These are phyloP conservation scores for Ballota nigra DNA, from an alignment of 257 asterid species.

Conservation along the genomic window DNA sequence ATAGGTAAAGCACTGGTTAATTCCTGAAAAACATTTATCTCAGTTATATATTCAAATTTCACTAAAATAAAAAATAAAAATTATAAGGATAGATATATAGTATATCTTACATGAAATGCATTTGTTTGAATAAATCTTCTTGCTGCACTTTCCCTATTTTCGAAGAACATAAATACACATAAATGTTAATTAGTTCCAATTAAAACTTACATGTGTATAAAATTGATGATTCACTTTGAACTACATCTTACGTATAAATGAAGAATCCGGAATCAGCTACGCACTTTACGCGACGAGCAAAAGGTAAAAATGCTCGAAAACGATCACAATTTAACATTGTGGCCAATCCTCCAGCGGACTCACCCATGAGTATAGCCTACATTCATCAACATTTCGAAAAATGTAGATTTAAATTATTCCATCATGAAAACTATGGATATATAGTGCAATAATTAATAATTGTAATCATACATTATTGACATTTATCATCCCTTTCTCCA, in stretches of 20 bases:
- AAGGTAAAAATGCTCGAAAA: constrained; percentile 28
- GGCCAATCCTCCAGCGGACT: constrained; percentile 46
- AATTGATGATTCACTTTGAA: too few species aligned
- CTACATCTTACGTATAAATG: constrained; percentile 18
- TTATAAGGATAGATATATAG: too few species aligned
- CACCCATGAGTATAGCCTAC: constrained; percentile 40
- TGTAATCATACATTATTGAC: constrained; percentile 20
- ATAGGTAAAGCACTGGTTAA: constrained; percentile 9
- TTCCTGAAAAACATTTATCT: constrained; percentile 4
- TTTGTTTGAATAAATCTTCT: neutral
- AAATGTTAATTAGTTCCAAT: neutral
- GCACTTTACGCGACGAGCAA: constrained; percentile 28
- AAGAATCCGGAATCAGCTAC: constrained; percentile 45
- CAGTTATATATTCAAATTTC: too few species aligned
- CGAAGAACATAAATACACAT: too few species aligned
- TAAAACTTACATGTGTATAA: too few species aligned
- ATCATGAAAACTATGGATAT: too few species aligned
- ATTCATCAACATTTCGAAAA: neutral
- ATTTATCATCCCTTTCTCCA: constrained; percentile 17
- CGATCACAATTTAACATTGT: constrained; percentile 40
- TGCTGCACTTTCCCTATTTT: neutral
- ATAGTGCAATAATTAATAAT: too few species aligned
- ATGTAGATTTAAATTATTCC: too few species aligned
- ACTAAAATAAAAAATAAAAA: too few species aligned
- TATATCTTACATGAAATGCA: neutral